Evolutionary conservation across 257 asterid genomes (phyloP).

Genomic region (Echites panduratus): DNA sequence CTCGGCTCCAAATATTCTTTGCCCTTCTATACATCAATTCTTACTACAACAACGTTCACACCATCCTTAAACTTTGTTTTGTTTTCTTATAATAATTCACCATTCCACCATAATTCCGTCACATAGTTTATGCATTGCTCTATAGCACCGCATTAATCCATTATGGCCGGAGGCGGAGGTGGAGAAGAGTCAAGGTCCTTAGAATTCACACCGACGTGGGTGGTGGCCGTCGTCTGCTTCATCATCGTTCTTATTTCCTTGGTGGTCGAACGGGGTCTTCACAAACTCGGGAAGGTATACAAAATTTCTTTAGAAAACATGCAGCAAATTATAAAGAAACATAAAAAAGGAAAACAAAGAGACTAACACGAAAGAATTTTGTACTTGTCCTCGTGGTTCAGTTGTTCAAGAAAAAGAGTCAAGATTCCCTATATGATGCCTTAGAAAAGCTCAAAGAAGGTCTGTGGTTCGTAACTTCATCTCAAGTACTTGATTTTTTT

Average conservation of each 20-base stretch:
- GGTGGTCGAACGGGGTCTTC: conserved; percentile 65
- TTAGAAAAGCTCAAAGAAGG: conserved; percentile 81
- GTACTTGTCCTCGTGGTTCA: conserved; percentile 14
- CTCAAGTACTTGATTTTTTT: too few species aligned
- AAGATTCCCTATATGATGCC: conserved; percentile 52
- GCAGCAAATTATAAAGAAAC: background rate
- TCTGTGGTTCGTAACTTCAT: background rate
- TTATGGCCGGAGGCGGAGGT: background rate
- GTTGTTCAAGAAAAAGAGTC: conserved; percentile 50
- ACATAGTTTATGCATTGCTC: background rate
- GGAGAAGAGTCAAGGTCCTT: conserved; percentile 38
- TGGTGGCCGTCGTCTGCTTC: conserved; percentile 64
- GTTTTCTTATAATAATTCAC: background rate
- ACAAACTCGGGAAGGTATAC: conserved; percentile 65
- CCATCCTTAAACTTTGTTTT: background rate
- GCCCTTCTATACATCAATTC: conserved; percentile 18
- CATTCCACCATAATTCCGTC: background rate
- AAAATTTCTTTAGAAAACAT: background rate
- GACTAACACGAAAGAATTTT: background rate
- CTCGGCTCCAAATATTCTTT: conserved; percentile 39
- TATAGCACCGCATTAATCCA: background rate
- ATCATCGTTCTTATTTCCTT: conserved; percentile 64
- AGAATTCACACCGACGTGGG: conserved; percentile 82
- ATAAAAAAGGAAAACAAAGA: background rate
- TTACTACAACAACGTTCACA: background rate